Percentiles rank a stretch among this genome's conserved stretches.
Evolutionary conservation across 192 early-diverging fungal species (phyloP).

Genomic region (Linnemannia hyalina): DNA sequence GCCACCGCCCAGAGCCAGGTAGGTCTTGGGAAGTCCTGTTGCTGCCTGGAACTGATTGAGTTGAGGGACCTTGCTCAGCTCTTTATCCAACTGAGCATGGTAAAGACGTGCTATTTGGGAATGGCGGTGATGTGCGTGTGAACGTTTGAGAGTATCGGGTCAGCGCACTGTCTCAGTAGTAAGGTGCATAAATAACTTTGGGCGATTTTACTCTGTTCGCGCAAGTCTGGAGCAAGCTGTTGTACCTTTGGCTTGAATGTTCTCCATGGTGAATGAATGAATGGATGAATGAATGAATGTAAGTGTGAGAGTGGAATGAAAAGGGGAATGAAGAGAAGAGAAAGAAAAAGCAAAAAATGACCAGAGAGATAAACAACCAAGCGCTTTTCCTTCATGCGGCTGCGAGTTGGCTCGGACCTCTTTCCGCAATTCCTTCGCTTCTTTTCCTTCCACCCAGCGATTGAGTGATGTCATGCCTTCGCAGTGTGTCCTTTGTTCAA

Average conservation of each 20-base stretch:
- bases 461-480: not conserved
- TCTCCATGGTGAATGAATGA: conserved; percentile 28
- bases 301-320: not conserved
- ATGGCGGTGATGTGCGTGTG: not conserved
- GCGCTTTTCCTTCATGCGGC: not conserved
- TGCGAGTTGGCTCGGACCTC: not conserved
- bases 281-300: not conserved
- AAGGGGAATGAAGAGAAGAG: not conserved
- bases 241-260: conserved; percentile 40
- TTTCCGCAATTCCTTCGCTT: not conserved
- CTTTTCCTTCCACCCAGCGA: not conserved
- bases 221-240: not conserved
- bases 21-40: conserved; percentile 88
- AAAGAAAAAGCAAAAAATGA: not conserved
- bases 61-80: conserved; percentile 74
- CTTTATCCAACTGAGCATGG: conserved; percentile 72
- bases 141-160: not conserved
- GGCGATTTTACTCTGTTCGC: not conserved
- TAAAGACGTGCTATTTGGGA: conserved; percentile 22
- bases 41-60: conserved; percentile 75
- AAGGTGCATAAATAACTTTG: too few relatives aligned
- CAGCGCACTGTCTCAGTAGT: not conserved
- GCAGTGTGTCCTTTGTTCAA: not conserved
- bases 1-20: conserved; percentile 74
- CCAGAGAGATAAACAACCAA: too few relatives aligned